Evolutionary conservation across 1,284 basidiomycete species (phyloP).

Genomic region (Leccinum subrobustum): DNA sequence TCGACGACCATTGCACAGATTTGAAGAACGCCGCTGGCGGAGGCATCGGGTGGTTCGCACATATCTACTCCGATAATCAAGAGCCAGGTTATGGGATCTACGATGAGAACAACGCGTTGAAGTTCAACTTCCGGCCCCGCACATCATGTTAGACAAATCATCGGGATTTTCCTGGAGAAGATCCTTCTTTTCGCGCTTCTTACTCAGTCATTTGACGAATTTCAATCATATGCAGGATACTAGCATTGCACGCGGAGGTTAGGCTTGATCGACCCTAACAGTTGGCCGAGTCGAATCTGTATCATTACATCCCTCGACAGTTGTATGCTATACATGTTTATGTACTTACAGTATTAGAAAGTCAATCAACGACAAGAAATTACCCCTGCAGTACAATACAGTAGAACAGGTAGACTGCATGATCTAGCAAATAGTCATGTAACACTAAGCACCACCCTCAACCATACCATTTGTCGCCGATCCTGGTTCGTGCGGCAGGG

Average conservation of each 20-base stretch:
- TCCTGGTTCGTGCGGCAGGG: slow-evolving; percentile 48
- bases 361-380: slow-evolving; percentile 22
- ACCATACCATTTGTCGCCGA: slow-evolving; percentile 71
- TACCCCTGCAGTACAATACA: slow-evolving; percentile 23
- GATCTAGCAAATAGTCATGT: slow-evolving; percentile 7
- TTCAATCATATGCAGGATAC: slow-evolving; percentile 3
- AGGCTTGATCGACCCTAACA: background rate
- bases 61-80: slow-evolving; percentile 66
- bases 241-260: background rate
- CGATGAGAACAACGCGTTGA: slow-evolving; percentile 42
- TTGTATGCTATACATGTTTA: background rate
- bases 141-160: slow-evolving; percentile 40
- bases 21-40: slow-evolving; percentile 59
- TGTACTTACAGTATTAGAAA: background rate
- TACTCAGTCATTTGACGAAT: background rate
- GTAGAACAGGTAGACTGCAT: background rate
- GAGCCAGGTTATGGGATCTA: slow-evolving; percentile 72
- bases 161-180: slow-evolving; percentile 1
- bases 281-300: background rate
- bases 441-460: slow-evolving; percentile 25
- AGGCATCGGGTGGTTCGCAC: slow-evolving; percentile 78
- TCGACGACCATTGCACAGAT: slow-evolving; percentile 61
- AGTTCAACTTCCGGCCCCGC: slow-evolving; percentile 55
- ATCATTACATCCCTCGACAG: slow-evolving; percentile 1
- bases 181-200: background rate